phyloP scores from a whole-genome alignment of 805 yeast genomes.

The Komagataella pseudopastoris region DNA sequence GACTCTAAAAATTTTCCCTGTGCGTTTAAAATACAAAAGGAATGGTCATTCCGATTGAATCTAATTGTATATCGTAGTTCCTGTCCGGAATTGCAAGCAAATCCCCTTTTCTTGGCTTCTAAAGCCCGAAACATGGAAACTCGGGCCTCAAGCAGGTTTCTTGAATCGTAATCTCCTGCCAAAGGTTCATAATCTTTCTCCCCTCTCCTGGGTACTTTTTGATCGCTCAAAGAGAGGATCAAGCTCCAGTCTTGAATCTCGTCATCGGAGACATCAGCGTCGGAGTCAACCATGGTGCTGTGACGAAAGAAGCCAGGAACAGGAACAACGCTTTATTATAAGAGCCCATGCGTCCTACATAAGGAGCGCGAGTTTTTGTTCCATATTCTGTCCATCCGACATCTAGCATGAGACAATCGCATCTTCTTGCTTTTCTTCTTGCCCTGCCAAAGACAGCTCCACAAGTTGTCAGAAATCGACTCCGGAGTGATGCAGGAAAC shows the following conservation, averaged over 20 bases:
- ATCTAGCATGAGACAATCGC: not conserved
- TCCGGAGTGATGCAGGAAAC: not conserved
- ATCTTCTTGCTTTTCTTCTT: not conserved
- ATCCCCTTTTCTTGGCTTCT: conserved; percentile 28
- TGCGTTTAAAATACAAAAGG: conserved; percentile 26
- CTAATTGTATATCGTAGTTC: conserved; percentile 15
- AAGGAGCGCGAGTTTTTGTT: not conserved
- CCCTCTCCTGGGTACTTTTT: conserved; percentile 52
- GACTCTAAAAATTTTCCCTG: conserved; percentile 65
- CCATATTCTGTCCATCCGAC: not conserved
- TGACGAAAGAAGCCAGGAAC: not conserved
- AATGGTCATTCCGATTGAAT: conserved; percentile 7
- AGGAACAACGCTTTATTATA: conserved; percentile 3
- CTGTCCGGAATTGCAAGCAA: conserved; percentile 9
- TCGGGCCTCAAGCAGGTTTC: conserved; percentile 35
- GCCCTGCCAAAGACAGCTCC: not conserved
- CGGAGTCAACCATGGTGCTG: not conserved
- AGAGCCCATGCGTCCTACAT: conserved; percentile 1
- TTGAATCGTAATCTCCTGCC: conserved; percentile 13
- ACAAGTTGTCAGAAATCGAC: not conserved
- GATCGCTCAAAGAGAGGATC: conserved; percentile 13
- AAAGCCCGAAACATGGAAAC: conserved; percentile 66
- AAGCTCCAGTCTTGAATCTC: conserved; percentile 42
- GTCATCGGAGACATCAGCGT: conserved; percentile 4
- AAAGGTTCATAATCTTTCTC: conserved; percentile 74